Evolutionary conservation across 176 grass and related monocot genomes (phyloP).

Genomic region (Sorghum bicolor): DNA sequence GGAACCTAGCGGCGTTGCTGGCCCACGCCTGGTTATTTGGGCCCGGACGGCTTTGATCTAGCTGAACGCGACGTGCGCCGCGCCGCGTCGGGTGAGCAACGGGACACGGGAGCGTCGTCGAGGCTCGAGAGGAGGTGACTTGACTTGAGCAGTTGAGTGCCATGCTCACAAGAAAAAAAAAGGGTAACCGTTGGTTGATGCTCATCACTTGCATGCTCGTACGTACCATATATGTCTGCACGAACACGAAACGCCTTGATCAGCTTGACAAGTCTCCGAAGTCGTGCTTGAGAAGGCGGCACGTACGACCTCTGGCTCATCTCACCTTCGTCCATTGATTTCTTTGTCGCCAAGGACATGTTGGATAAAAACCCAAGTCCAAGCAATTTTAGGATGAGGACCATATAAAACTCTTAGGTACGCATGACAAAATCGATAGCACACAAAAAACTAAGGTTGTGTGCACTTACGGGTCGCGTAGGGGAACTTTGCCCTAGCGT

Average conservation of each 20-base stretch:
- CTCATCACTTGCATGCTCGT: neutral
- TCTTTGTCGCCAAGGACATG: neutral
- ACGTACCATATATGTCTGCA: neutral
- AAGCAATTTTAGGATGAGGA: no score
- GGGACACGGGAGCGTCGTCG: neutral
- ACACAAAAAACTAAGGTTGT: no score
- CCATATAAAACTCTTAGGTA: no score
- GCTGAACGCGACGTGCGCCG: slow-evolving; percentile 14
- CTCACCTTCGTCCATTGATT: neutral
- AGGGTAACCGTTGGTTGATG: neutral
- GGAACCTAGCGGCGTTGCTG: neutral
- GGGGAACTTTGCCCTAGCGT: no score
- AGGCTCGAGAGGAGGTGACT: neutral
- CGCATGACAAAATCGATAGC: no score
- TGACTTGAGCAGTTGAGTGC: neutral
- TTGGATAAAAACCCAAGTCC: no score
- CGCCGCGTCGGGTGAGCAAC: neutral
- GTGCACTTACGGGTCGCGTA: no score
- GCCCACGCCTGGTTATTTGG: neutral
- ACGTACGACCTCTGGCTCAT: no score
- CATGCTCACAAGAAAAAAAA: neutral
- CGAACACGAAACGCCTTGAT: neutral
- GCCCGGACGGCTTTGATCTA: no score
- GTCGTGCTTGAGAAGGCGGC: neutral
- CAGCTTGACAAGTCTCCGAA: neutral